These are phyloP conservation scores for Mimosa pudica DNA, from an alignment of 306 rosid species.

Conservation along the genomic window DNA sequence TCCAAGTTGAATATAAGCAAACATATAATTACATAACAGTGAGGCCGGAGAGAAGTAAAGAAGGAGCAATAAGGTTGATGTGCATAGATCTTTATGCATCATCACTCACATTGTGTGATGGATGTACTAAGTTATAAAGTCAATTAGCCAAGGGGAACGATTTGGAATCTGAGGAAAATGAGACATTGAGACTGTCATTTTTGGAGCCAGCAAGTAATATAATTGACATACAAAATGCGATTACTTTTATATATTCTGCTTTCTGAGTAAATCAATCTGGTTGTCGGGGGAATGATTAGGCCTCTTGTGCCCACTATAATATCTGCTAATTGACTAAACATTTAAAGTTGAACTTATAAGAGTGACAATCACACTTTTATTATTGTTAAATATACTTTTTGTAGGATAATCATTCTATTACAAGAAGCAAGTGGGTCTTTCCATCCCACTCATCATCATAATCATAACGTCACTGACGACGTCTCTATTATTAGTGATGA, in stretches of 20 bases:
- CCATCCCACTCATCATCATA: neutral
- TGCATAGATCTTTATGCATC: neutral
- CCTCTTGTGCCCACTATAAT: neutral
- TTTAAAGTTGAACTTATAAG: neutral
- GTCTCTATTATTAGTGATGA: neutral
- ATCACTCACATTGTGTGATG: neutral
- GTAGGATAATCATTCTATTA: neutral
- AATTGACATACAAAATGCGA: neutral
- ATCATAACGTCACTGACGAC: neutral
- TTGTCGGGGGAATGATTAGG: slow-evolving; percentile 19
- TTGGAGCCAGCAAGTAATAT: neutral
- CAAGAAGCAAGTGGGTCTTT: neutral
- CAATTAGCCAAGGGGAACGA: neutral
- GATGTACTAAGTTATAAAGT: neutral
- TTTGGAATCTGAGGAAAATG: slow-evolving; percentile 6
- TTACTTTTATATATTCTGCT: neutral
- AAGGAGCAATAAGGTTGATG: neutral
- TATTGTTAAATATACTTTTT: neutral
- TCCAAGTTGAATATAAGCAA: too few relatives aligned
- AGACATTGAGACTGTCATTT: neutral
- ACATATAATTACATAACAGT: too few relatives aligned
- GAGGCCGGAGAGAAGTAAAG: too few relatives aligned
- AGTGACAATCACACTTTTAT: neutral
- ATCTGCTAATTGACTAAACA: slow-evolving; percentile 7
- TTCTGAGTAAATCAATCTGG: neutral